Evolutionary conservation across 129 eudicot species (phyloP).

Genomic region (Saussurea involucrata): DNA sequence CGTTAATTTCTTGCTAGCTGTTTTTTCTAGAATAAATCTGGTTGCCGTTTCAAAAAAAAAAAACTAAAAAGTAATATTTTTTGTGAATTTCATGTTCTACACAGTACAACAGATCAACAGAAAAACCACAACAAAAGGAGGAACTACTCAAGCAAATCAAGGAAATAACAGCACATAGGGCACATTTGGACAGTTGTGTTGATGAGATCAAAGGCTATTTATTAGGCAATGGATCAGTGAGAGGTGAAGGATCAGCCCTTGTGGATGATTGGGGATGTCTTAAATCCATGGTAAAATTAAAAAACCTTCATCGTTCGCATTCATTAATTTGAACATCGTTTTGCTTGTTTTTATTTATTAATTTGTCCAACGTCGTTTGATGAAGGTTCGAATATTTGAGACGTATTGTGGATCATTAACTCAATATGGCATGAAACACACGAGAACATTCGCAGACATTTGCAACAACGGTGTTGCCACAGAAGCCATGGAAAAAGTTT

Average conservation of each 20-base stretch:
- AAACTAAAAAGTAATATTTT: not conserved
- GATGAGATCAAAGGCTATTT: conserved; percentile 2
- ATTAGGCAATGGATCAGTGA: not conserved
- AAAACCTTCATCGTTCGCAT: not conserved
- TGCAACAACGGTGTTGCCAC: conserved; percentile 52
- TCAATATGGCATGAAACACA: conserved; percentile 78
- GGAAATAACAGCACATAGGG: conserved; percentile 17
- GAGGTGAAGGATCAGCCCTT: conserved; percentile 20
- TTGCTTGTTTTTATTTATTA: not conserved
- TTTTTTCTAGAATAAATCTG: too few species aligned
- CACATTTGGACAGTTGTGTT: conserved; percentile 19
- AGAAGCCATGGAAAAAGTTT: conserved; percentile 48
- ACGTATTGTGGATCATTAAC: conserved; percentile 61
- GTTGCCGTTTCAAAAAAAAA: too few species aligned
- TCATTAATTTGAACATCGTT: not conserved
- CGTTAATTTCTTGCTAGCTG: too few species aligned
- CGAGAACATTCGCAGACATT: conserved; percentile 63
- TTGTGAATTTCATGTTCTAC: not conserved
- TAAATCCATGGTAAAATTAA: conserved; percentile 22
- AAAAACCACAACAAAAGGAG: not conserved
- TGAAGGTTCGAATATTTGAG: conserved; percentile 51
- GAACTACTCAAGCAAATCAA: conserved; percentile 22
- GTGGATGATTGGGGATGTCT: conserved; percentile 39
- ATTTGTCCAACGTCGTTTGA: not conserved
- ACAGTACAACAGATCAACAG: conserved; percentile 15